Percentiles rank a stretch among this genome's conserved stretches.
These are phyloP conservation scores for Clitoria ternatea DNA, from an alignment of 306 rosid genomes.

Conservation along the genomic window DNA sequence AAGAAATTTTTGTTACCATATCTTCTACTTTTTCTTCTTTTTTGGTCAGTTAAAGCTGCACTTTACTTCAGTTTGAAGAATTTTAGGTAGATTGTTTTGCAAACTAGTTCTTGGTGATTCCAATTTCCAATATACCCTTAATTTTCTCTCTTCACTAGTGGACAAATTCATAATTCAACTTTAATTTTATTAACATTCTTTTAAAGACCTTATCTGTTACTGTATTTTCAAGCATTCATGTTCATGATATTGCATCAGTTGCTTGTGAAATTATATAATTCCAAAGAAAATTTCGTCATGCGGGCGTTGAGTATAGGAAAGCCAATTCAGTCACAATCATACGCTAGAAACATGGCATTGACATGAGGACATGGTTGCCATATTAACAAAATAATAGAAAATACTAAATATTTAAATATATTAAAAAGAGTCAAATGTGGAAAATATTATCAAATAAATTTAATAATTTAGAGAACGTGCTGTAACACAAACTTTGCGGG, in stretches of 20 bases:
- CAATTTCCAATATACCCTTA: too few species aligned
- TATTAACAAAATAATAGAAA: background rate
- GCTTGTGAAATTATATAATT: background rate
- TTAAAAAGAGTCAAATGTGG: constrained; percentile 10
- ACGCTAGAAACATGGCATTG: background rate
- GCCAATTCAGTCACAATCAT: constrained; percentile 11
- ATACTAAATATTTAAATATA: background rate
- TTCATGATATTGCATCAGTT: background rate
- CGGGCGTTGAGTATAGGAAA: background rate
- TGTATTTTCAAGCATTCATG: background rate
- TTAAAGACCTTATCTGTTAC: background rate
- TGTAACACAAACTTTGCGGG: background rate
- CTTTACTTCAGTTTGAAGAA: constrained; percentile 39
- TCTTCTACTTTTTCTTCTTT: background rate
- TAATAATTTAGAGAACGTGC: background rate
- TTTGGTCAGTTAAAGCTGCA: background rate
- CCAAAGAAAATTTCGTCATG: background rate
- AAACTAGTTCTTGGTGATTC: constrained; percentile 15
- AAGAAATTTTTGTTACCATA: background rate
- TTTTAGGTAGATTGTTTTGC: constrained; percentile 26
- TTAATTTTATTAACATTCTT: background rate
- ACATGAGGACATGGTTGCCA: background rate
- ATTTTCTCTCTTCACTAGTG: background rate
- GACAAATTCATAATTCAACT: background rate
- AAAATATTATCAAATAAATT: background rate